Percentiles rank a stretch among this genome's conserved stretches.
phyloP scores from a whole-genome alignment of 306 rosid genomes.

The Alnus rubra region DNA sequence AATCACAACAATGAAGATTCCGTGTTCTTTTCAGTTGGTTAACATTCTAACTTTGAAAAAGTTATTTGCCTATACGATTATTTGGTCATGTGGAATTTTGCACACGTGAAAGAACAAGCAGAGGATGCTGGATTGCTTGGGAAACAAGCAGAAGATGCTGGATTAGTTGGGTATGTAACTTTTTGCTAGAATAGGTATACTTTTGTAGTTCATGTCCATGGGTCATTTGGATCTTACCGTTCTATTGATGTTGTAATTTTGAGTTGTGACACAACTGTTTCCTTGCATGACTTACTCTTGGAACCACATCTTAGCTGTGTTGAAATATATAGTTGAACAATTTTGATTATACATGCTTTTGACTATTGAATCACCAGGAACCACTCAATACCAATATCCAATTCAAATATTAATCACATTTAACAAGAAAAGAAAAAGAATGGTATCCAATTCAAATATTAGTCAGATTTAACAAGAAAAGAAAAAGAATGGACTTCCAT shows the following conservation, averaged over 20 bases:
- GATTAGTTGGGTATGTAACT: not conserved
- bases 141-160: constrained; percentile 1
- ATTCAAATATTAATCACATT: not conserved
- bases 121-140: not conserved
- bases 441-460: not conserved
- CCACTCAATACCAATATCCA: not conserved
- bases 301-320: not conserved
- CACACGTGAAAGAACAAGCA: constrained; percentile 14
- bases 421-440: not conserved
- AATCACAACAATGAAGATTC: not conserved
- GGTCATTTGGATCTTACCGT: not conserved
- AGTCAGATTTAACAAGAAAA: not conserved
- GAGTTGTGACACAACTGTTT: not conserved
- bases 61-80: not conserved
- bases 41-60: not conserved
- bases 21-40: not conserved
- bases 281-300: not conserved
- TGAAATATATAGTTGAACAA: not conserved
- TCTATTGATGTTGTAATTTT: not conserved
- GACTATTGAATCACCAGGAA: not conserved
- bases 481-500: not conserved
- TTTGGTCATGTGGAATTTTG: not conserved
- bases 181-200: not conserved
- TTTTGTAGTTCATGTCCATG: not conserved
- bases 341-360: not conserved